A percentile compares a stretch with the other conserved stretches of the same genome.
Conservation (phyloP, 2,329 filamentous ascomycete species). For the Aspergillus novofumigatus region DNA sequence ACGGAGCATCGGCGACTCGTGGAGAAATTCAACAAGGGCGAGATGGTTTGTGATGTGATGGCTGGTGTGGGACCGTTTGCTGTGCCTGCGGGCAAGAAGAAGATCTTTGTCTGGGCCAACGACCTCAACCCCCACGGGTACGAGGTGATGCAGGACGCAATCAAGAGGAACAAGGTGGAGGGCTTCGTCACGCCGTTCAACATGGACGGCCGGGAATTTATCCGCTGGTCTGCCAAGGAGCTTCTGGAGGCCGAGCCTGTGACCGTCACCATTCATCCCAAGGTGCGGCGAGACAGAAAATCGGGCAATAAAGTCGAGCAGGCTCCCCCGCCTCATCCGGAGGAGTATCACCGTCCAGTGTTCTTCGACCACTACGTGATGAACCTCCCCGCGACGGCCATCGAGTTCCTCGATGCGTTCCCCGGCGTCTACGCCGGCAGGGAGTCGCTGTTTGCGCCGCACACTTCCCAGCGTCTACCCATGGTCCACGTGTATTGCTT, state of each 20-base stretch:
- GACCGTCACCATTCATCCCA: constrained; percentile 50
- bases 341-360: constrained; percentile 49
- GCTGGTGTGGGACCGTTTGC: constrained; percentile 95
- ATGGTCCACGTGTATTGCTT: constrained; percentile 96
- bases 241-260: constrained; percentile 47
- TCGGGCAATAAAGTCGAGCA: constrained; percentile 22
- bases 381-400: constrained; percentile 89
- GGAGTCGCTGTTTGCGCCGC: constrained; percentile 61
- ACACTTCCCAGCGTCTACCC: constrained; percentile 61
- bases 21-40: constrained; percentile 70
- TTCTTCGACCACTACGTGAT: constrained; percentile 93
- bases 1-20: constrained; percentile 83
- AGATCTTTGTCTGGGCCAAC: constrained; percentile 92
- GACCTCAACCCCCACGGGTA: constrained; percentile 92
- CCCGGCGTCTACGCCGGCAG: constrained; percentile 74
- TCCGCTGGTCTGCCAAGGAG: constrained; percentile 62
- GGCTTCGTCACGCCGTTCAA: constrained; percentile 76
- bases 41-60: constrained; percentile 95
- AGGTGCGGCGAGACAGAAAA: constrained; percentile 24
- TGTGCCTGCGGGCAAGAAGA: constrained; percentile 81
- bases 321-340: constrained; percentile 20
- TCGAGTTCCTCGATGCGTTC: constrained; percentile 75
- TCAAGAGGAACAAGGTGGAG: constrained; percentile 73
- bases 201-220: constrained; percentile 76
- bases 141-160: constrained; percentile 64